Evolutionary conservation across 1,284 basidiomycete genomes (phyloP), one percentile per base, ranked within the genome.

Genomic region (Cryptococcus sp.): DNA sequence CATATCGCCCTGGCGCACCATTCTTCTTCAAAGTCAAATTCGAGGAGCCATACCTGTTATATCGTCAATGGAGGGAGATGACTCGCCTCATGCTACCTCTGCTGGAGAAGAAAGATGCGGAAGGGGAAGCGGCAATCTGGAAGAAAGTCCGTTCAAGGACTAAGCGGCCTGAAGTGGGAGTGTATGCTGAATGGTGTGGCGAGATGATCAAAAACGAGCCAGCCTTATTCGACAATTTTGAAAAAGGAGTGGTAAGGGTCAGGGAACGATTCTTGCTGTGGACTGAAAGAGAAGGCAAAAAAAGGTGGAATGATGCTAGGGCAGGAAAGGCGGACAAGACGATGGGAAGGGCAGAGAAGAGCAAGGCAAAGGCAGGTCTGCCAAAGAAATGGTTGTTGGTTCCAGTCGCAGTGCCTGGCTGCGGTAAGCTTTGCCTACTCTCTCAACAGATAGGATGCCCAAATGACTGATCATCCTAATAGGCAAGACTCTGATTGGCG

Each of bases 1-100:
- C 91, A 0, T 94, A 94, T 71, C 76, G 81, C 0, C 78, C 87
- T 0, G 89, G 89, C 16, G 87, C 90, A 6, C 87, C 91, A 0
- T 96, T 98, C 82, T 98, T 99, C 83, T 99, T 97, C 87, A 99
- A 99, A 77, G 85, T 99, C 80, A 99, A 99, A 77, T 99, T 97
- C 75, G 93, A 98, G 77, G 93, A 99, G 74, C 95, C 95, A 0
- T 99, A 99, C 75, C 87, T 98, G 81, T 95, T 96, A 86, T 98
- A 98, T 78, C 87, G 96, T 50, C 91, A 97, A 74, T 99, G 93
- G 93, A 83, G 96, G 54, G 96, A 99, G 78, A 83, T 95, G 50
- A 98, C 96, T 7, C 89, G 92, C 70, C 80, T 76, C 19, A 80
- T 95, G 34, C 81, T 96, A 6, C 79, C 81, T 1, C 62, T 80